A percentile compares a stretch with the other conserved stretches of the same genome.
Conservation (phyloP, 345 rosid genomes). For the Sisymbrium altissimum region DNA sequence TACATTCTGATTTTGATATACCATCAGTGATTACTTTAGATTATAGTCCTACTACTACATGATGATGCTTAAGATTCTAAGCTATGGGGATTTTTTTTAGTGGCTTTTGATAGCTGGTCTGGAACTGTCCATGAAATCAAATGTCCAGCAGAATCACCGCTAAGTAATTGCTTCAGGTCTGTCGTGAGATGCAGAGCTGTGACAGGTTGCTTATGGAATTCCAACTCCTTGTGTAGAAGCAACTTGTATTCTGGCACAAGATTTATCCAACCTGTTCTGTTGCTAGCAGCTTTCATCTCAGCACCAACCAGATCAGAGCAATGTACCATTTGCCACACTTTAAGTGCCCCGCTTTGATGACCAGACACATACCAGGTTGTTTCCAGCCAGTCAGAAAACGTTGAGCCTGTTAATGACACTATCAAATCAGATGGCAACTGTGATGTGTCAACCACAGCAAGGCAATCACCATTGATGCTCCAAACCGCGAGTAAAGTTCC, state of each 20-base stretch:
- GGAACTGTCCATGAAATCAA: slow-evolving; percentile 82
- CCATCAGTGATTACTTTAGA: not conserved
- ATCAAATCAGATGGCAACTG: slow-evolving; percentile 94
- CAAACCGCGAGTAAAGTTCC: slow-evolving; percentile 94
- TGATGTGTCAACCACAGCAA: slow-evolving; percentile 79
- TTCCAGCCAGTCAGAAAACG: slow-evolving; percentile 89
- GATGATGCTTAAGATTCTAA: slow-evolving; percentile 11
- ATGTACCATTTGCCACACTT: slow-evolving; percentile 95
- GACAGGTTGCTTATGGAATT: slow-evolving; percentile 82
- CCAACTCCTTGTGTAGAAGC: slow-evolving; percentile 73
- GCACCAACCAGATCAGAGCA: slow-evolving; percentile 50
- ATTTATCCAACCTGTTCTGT: slow-evolving; percentile 49
- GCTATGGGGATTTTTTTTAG: not conserved
- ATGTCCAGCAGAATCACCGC: slow-evolving; percentile 90
- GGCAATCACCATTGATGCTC: slow-evolving; percentile 98
- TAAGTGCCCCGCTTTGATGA: slow-evolving; percentile 97
- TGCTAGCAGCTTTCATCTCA: slow-evolving; percentile 43
- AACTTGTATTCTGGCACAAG: slow-evolving; percentile 82
- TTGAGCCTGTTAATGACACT: slow-evolving; percentile 76
- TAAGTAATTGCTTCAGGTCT: slow-evolving; percentile 85
- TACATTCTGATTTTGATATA: not conserved
- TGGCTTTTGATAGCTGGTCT: slow-evolving; percentile 69
- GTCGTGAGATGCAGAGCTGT: slow-evolving; percentile 74
- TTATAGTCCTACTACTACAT: not conserved
- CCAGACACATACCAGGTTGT: slow-evolving; percentile 94